phyloP scores from a whole-genome alignment of 192 early-diverging fungal genomes.

The Spizellomyces sp. region DNA sequence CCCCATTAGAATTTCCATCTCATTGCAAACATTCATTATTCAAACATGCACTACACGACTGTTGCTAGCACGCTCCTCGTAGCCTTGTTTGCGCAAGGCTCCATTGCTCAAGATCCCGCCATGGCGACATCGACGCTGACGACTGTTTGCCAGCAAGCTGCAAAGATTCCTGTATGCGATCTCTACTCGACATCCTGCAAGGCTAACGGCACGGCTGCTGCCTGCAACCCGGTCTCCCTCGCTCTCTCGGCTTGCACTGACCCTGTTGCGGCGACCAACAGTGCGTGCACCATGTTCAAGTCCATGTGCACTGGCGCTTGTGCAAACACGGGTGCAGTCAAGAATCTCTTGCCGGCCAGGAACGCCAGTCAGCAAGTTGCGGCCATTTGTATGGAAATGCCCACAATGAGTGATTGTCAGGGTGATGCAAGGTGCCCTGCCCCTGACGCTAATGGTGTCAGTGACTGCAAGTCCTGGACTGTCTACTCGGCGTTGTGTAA shows the following conservation, averaged over 20 bases:
- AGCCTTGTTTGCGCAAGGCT: background rate
- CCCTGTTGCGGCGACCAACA: background rate
- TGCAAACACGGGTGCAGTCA: background rate
- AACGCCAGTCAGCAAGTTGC: background rate
- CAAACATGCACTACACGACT: background rate
- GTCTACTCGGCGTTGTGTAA: constrained; percentile 1
- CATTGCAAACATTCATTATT: too few relatives aligned
- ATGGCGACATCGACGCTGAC: background rate
- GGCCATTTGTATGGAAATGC: constrained; percentile 11
- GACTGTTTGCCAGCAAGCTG: constrained; percentile 10
- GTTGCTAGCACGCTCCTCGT: background rate
- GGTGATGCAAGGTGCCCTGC: constrained; percentile 10
- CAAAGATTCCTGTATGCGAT: constrained; percentile 25
- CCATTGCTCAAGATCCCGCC: constrained; percentile 3
- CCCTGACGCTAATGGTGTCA: constrained; percentile 4
- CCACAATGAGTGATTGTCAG: constrained; percentile 3
- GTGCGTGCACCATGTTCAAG: constrained; percentile 5
- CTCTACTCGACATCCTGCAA: constrained; percentile 15
- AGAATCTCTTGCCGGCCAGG: constrained; percentile 5
- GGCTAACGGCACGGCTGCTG: background rate
- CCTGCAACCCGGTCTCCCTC: constrained; percentile 18
- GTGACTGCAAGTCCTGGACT: constrained; percentile 5
- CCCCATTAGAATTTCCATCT: too few relatives aligned
- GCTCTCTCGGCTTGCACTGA: constrained; percentile 12
- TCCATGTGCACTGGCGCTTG: background rate